Conservation (phyloP, 805 yeast genomes). For the Candida loeiensis region DNA sequence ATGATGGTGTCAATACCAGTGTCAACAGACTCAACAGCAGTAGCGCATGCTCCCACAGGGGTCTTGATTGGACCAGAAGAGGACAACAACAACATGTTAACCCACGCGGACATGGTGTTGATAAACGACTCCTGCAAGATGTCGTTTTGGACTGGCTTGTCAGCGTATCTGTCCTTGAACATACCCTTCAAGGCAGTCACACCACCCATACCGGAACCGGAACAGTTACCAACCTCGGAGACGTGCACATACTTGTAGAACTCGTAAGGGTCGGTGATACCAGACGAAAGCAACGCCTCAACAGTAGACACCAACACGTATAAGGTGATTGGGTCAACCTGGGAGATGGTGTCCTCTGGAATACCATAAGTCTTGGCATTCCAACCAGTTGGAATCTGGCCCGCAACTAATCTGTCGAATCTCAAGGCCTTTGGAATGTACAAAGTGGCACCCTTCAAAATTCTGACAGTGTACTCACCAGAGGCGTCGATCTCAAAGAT, state of each 20-base stretch:
- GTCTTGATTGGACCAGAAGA: slow-evolving; percentile 99
- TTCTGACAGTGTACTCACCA: slow-evolving; percentile 87
- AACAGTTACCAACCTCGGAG: slow-evolving; percentile 98
- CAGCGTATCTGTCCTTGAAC: slow-evolving; percentile 93
- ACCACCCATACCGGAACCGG: slow-evolving; percentile 99
- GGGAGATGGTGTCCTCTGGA: slow-evolving; percentile 84
- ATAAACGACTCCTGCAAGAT: slow-evolving; percentile 96
- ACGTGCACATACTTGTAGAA: slow-evolving; percentile 97
- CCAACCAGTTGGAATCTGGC: slow-evolving; percentile 99
- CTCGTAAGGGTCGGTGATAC: slow-evolving; percentile 98
- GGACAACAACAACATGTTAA: slow-evolving; percentile 93
- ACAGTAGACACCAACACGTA: slow-evolving; percentile 90
- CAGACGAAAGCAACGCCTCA: slow-evolving; percentile 90
- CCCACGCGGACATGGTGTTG: slow-evolving; percentile 99
- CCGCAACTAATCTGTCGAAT: slow-evolving; percentile 76
- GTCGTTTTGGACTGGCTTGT: slow-evolving; percentile 94
- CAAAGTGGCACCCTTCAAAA: slow-evolving; percentile 90
- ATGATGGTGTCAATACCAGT: slow-evolving; percentile 91
- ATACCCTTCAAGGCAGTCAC: slow-evolving; percentile 93
- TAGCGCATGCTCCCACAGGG: slow-evolving; percentile 99
- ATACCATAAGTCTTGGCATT: slow-evolving; percentile 92
- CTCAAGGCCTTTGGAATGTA: slow-evolving; percentile 84
- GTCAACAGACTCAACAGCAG: slow-evolving; percentile 97
- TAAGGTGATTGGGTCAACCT: slow-evolving; percentile 95
- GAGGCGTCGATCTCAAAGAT: slow-evolving; percentile 82